Conservation (phyloP, 1,284 basidiomycete genomes). For the Naganishia liquefaciens region DNA sequence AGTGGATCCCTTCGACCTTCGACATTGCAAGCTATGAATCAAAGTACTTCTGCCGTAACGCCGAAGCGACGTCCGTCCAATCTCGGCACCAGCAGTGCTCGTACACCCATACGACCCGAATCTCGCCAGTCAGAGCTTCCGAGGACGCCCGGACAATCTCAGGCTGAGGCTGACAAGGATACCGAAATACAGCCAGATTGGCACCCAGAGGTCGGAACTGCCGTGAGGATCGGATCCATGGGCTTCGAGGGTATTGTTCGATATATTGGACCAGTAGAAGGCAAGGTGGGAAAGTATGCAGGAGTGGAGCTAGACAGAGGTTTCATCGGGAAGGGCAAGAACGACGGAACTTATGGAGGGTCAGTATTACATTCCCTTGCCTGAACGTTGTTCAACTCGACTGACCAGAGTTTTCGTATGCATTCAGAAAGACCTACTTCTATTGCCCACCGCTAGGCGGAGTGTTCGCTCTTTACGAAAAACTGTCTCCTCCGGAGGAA, state of each 20-base stretch:
- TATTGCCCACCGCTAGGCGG: constrained; percentile 80
- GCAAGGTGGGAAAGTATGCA: constrained; percentile 83
- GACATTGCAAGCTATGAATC: constrained; percentile 3
- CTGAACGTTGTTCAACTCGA: constrained; percentile 65
- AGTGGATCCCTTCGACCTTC: constrained; percentile 15
- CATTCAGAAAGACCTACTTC: constrained; percentile 77
- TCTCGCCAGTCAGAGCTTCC: constrained; percentile 12
- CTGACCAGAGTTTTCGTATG: constrained; percentile 55
- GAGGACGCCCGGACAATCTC: constrained; percentile 9
- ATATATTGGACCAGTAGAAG: constrained; percentile 78
- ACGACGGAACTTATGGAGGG: constrained; percentile 87
- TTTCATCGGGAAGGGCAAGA: constrained; percentile 91
- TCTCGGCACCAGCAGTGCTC: constrained; percentile 7
- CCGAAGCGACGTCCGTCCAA: constrained; percentile 21
- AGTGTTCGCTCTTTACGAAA: constrained; percentile 77
- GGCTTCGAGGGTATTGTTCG: constrained; percentile 74
- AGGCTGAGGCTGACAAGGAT: not conserved
- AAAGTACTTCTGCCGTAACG: constrained; percentile 3
- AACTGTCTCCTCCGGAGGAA: constrained; percentile 71
- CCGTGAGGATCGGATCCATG: constrained; percentile 77
- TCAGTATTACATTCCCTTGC: constrained; percentile 55
- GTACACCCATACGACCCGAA: constrained; percentile 7
- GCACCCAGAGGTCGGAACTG: constrained; percentile 63
- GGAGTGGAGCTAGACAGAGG: constrained; percentile 84
- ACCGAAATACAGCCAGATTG: constrained; percentile 5